These are phyloP conservation scores for Aureobasidium pullulans DNA, from an alignment of 2,329 filamentous ascomycete species.

Conservation along the genomic window DNA sequence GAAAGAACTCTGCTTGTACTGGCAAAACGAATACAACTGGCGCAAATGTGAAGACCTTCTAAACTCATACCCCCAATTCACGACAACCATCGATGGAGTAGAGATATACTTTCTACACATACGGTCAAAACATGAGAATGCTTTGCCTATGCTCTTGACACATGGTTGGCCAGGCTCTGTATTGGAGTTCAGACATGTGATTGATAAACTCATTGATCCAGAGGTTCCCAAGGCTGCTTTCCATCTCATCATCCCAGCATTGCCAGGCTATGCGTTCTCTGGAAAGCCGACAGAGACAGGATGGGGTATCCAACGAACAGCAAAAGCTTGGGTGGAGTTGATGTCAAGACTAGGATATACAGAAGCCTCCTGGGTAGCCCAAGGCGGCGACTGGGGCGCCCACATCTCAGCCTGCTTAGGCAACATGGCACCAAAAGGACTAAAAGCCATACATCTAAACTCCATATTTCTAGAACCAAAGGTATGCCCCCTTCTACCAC, in stretches of 20 bases:
- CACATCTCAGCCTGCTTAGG: constrained; percentile 57
- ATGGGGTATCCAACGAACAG: constrained; percentile 54
- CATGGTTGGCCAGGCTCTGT: constrained; percentile 45
- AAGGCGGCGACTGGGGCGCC: constrained; percentile 67
- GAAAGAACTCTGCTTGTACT: constrained; percentile 50
- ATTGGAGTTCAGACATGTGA: too few relatives aligned
- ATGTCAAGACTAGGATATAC: constrained; percentile 61
- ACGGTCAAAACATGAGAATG: constrained; percentile 56
- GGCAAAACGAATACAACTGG: constrained; percentile 55
- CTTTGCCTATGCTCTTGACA: constrained; percentile 59
- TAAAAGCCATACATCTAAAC: constrained; percentile 57
- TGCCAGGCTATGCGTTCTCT: constrained; percentile 52
- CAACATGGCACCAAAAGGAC: constrained; percentile 49
- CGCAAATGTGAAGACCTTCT: constrained; percentile 49
- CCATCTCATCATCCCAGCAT: constrained; percentile 45
- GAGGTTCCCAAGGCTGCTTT: constrained; percentile 53
- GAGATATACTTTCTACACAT: constrained; percentile 54
- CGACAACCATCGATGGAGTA: constrained; percentile 45
- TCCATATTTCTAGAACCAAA: constrained; percentile 45
- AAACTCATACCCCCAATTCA: constrained; percentile 55
- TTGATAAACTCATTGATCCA: background rate
- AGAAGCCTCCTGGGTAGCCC: constrained; percentile 44
- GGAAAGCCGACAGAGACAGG: constrained; percentile 41
- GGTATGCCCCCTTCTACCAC: constrained; percentile 23
- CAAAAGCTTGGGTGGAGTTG: constrained; percentile 57